Percentiles rank a stretch among this genome's conserved stretches.
phyloP scores from a whole-genome alignment of 2,329 filamentous ascomycete genomes.

The Phialemoniopsis sp. region DNA sequence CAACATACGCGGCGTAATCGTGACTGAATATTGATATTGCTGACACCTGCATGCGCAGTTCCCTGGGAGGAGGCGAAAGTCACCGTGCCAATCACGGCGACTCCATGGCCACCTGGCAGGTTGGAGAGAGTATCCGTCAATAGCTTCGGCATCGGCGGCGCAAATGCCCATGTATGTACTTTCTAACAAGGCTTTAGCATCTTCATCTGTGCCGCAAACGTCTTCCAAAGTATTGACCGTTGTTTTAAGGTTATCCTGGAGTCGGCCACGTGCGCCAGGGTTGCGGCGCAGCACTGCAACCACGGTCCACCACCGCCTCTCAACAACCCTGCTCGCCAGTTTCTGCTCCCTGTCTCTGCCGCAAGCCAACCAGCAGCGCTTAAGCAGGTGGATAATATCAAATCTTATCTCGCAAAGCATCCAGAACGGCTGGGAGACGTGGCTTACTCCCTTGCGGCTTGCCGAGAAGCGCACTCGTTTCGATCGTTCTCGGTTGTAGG shows the following conservation, averaged over 20 bases:
- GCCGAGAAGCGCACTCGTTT: conserved; percentile 9
- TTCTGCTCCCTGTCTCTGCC: conserved; percentile 8
- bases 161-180: conserved; percentile 25
- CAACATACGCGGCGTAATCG: too few relatives aligned
- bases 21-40: too few relatives aligned
- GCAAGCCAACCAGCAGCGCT: neutral
- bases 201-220: too few relatives aligned
- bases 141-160: conserved; percentile 28
- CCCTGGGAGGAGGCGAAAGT: conserved; percentile 19
- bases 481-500: conserved; percentile 9
- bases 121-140: conserved; percentile 21
- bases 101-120: conserved; percentile 22
- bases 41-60: conserved; percentile 8
- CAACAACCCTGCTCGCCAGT: too few relatives aligned
- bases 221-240: conserved; percentile 2
- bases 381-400: neutral
- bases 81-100: conserved; percentile 19
- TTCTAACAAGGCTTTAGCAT: too few relatives aligned
- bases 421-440: conserved; percentile 9
- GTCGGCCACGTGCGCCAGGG: neutral
- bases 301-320: too few relatives aligned
- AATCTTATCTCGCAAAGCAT: neutral
- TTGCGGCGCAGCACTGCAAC: too few relatives aligned
- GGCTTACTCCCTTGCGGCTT: conserved; percentile 11
- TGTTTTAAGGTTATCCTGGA: conserved; percentile 1